Evolutionary conservation across 2,329 filamentous ascomycete species (phyloP).

Genomic region (Tolypocladium ovalisporum): DNA sequence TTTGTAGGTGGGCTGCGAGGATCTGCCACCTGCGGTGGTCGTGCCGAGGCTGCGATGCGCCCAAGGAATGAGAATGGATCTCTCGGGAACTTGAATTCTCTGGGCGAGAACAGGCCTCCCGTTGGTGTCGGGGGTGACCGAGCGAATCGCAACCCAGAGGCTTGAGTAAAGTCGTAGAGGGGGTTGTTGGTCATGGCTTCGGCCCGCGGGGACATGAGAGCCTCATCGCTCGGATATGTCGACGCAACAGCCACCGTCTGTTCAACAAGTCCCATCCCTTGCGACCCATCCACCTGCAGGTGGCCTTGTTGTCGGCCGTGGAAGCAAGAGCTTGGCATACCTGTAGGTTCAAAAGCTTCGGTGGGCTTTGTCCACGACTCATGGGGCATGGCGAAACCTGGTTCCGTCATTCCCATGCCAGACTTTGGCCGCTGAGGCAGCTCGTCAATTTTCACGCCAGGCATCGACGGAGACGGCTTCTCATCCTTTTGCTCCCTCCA

Average conservation of each 20-base stretch:
- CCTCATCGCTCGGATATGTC: slow-evolving; percentile 33
- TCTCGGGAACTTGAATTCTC: slow-evolving; percentile 39
- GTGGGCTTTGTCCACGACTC: slow-evolving; percentile 25
- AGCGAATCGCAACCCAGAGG: slow-evolving; percentile 39
- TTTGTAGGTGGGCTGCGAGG: slow-evolving; percentile 66
- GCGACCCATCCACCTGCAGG: slow-evolving; percentile 3
- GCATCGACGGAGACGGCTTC: neutral
- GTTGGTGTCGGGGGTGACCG: slow-evolving; percentile 40
- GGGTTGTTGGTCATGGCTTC: slow-evolving; percentile 64
- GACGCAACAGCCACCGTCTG: slow-evolving; percentile 24
- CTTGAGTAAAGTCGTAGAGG: slow-evolving; percentile 36
- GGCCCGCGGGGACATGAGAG: slow-evolving; percentile 59
- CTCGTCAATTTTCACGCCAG: slow-evolving; percentile 5
- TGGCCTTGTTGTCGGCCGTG: neutral
- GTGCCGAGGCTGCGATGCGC: slow-evolving; percentile 31
- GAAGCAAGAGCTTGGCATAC: neutral
- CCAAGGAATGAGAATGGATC: slow-evolving; percentile 42
- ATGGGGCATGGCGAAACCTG: slow-evolving; percentile 2
- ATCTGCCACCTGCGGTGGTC: slow-evolving; percentile 44
- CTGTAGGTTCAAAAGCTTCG: neutral
- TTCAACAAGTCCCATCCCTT: slow-evolving; percentile 13
- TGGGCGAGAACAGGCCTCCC: slow-evolving; percentile 43
- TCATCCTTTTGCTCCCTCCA: slow-evolving; percentile 39
- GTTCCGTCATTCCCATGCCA: slow-evolving; percentile 11
- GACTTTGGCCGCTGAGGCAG: slow-evolving; percentile 25